Evolutionary conservation across 441 rosid species (phyloP), one percentile per base, ranked within the genome.

Genomic region (Aleurites moluccanus): DNA sequence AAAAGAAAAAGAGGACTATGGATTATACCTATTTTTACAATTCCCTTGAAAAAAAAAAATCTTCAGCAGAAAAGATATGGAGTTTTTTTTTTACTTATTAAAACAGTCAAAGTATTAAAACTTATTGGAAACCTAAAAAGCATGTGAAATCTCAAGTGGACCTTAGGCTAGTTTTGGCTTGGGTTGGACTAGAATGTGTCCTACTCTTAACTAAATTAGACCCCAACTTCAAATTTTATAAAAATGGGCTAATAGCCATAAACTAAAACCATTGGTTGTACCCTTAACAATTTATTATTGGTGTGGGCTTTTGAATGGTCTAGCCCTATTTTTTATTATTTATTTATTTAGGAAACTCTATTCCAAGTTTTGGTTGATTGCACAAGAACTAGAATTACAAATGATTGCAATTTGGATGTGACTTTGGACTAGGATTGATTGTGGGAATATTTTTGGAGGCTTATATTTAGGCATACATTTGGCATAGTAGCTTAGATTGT

Each of bases 371-470:
- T 18, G 23, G 13, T 70, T 55, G 64, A 15, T n/a, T 23, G 35
- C 73, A 70, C 57, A 28, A 18, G 20, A 65, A 56, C 11, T 27
- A 56, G 69, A 25, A 25, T 10, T 40, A 4, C 40, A 74, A 66
- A 73, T 72, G 80, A 79, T 75, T 77, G 60, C 20, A n/a, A 25
- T 8, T 33, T 56, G 57, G 83, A 77, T 77, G 84, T 75, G 85
- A 77, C 78, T 40, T 45, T 62, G 69, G 45, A 64, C 62, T 66
- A 73, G 27, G 77, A 69, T 64, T 73, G 61, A 65, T 30, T 73
- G 62, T 40, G 70, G 59, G 76, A 30, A 75, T 69, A 73, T 42
- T 64, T 69, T 77, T 73, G 77, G 81, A 61, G 77, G 44, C 11
- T 67, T 55, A 50, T 68, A 44, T 73, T 56, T 75, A 56, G 80